Evolutionary conservation across 2,329 filamentous ascomycete genomes (phyloP), one percentile per base, ranked within the genome.

Genomic region (Xylaria arbuscula): DNA sequence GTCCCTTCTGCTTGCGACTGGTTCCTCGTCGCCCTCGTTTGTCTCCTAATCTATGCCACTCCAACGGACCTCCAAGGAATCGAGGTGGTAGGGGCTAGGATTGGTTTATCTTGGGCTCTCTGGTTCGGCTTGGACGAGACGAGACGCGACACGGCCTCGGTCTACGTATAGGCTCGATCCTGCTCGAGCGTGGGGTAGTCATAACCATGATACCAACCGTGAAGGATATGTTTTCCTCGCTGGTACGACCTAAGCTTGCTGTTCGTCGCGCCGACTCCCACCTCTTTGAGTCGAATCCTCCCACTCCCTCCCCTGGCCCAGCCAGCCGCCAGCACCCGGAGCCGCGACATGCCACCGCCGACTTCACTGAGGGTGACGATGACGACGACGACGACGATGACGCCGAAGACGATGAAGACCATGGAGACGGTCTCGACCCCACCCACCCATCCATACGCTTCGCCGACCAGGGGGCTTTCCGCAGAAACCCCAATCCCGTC

Each of bases 321-420:
- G 72, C 71, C n/a, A 70, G 56, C 57, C 79, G 75, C 62, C 74
- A 79, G 36, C 82, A 83, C 69, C 75, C 74, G 47, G 78, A 77
- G 61, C 80, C 80, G 60, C 82, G 84, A 70, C 86, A 88, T 78
- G 88, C 88, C 64, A 88, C 86, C 2, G 89, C 88, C 68, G 89
- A 90, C 77, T 90, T 90, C 72, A 90, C 88, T 56, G 88, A 90
- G 75, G 87, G 84, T 66, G 89, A 90, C 76, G 90, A 89, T 70
- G 90, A 88, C 57, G 88, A 90, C 74, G 87, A 84, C 34, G 88
- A 90, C 55, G 88, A 90, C 69, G 90, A 87, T 48, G 88, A 90
- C 74, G 28, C 5, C 5, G 28, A 84, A 36, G 88, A 90, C 54
- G 88, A 90, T 69, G 90, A 87, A 51, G 88, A 90, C 74, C 87